Evolutionary conservation across 805 yeast species (phyloP).

Genomic region (Suhomyces vadensis): DNA sequence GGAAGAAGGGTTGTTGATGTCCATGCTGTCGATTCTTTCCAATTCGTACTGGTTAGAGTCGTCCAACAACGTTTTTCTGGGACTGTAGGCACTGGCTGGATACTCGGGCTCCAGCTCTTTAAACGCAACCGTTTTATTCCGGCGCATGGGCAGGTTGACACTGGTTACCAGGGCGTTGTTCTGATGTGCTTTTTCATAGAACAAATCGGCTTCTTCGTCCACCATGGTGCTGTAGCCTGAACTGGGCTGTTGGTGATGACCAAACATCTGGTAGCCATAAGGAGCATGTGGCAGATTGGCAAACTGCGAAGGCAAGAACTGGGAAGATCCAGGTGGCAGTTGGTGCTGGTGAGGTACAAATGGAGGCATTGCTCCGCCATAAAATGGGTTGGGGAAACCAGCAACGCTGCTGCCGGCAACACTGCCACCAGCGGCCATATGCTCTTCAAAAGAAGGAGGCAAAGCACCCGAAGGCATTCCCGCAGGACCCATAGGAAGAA

Average conservation of each 20-base stretch:
- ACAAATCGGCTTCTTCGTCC: conserved; percentile 20
- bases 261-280: conserved; percentile 2
- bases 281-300: conserved; percentile 11
- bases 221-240: conserved; percentile 21
- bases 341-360: conserved; percentile 6
- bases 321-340: conserved; percentile 3
- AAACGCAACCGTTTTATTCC: conserved; percentile 31
- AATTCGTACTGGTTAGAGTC: conserved; percentile 21
- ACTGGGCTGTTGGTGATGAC: conserved; percentile 12
- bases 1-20: conserved; percentile 6
- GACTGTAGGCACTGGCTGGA: conserved; percentile 31
- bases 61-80: conserved; percentile 20
- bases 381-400: conserved; percentile 10
- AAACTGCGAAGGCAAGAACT: conserved; percentile 9
- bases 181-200: conserved; percentile 12
- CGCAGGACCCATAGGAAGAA: conserved; percentile 7
- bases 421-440: no score
- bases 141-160: conserved; percentile 10
- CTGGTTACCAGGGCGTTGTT: conserved; percentile 9
- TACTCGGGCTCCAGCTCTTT: conserved; percentile 32
- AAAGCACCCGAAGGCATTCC: not conserved
- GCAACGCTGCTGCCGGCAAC: no score
- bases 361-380: conserved; percentile 2
- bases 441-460: conserved; percentile 5
- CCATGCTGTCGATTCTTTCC: conserved; percentile 19